phyloP scores from a whole-genome alignment of 2,329 filamentous ascomycete species.

The Apiospora marii region DNA sequence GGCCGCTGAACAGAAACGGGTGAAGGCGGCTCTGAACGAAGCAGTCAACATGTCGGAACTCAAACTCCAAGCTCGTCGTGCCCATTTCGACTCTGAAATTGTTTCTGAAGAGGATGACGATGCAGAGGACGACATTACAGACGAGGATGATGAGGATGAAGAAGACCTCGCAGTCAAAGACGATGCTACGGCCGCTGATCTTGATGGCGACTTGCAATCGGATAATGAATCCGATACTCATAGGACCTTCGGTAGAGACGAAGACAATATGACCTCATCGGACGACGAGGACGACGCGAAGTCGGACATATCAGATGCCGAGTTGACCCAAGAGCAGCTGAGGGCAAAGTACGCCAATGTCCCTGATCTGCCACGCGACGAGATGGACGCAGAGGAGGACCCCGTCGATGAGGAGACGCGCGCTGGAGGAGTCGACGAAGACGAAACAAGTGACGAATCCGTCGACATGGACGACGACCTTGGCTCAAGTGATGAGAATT shows the following conservation, averaged over 20 bases:
- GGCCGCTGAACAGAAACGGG: slow-evolving; percentile 68
- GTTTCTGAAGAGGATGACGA: slow-evolving; percentile 51
- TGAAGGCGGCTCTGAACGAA: slow-evolving; percentile 75
- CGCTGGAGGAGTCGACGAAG: slow-evolving; percentile 36
- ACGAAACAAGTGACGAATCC: slow-evolving; percentile 69
- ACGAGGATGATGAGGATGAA: slow-evolving; percentile 55
- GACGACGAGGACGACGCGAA: slow-evolving; percentile 67
- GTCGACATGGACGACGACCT: slow-evolving; percentile 74
- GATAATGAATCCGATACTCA: slow-evolving; percentile 40
- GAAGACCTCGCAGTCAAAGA: slow-evolving; percentile 58
- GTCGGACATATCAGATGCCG: slow-evolving; percentile 65
- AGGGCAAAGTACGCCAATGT: slow-evolving; percentile 73
- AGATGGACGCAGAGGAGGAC: slow-evolving; percentile 36
- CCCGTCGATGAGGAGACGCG: slow-evolving; percentile 7
- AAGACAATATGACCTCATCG: slow-evolving; percentile 69
- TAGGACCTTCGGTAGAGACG: slow-evolving; percentile 53
- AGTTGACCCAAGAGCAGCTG: slow-evolving; percentile 73
- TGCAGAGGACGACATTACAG: slow-evolving; percentile 48
- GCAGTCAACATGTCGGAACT: slow-evolving; percentile 76
- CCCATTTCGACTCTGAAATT: slow-evolving; percentile 61
- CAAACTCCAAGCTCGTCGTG: slow-evolving; percentile 69
- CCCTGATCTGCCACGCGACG: slow-evolving; percentile 53
- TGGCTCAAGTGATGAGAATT: slow-evolving; percentile 61
- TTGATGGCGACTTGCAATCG: slow-evolving; percentile 35
- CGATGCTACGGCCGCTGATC: slow-evolving; percentile 47